Evolutionary conservation across 257 asterid genomes (phyloP).

Genomic region (Anisodus tanguticus): DNA sequence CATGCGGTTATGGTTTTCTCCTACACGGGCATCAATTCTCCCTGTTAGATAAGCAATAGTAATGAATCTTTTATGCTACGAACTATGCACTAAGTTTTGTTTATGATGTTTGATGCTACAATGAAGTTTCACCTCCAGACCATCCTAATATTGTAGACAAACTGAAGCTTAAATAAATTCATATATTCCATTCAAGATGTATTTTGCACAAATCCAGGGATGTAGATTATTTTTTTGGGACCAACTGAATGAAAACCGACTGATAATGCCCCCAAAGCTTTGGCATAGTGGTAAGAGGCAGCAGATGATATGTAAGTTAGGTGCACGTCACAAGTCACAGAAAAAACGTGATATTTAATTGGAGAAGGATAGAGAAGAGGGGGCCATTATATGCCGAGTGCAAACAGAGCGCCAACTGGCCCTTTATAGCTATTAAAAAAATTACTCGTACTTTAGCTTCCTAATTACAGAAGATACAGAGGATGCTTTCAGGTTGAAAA

Average conservation of each 20-base stretch:
- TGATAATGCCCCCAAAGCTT: not conserved
- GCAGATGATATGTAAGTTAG: not conserved
- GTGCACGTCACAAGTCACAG: not conserved
- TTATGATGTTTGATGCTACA: not conserved
- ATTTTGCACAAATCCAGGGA: not conserved
- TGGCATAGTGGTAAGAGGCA: constrained; percentile 1
- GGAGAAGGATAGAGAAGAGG: not conserved
- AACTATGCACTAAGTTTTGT: not conserved
- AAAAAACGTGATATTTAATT: not conserved
- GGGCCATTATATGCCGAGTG: not conserved
- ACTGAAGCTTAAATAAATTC: constrained; percentile 5
- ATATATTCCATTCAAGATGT: not conserved
- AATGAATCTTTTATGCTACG: not conserved
- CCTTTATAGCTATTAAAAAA: not conserved
- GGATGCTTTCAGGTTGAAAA: constrained; percentile 11
- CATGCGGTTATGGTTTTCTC: not conserved
- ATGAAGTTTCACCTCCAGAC: not conserved
- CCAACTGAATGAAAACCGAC: constrained; percentile 19
- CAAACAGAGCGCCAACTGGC: not conserved
- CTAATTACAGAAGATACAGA: not conserved
- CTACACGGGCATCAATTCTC: not conserved
- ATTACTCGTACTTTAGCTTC: constrained; percentile 6
- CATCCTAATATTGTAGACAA: not conserved
- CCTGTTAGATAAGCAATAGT: not conserved
- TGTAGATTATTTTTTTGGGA: not conserved